phyloP scores from a whole-genome alignment of 495 filamentous ascomycete species.

The Hyphodiscus hymeniophilus region DNA sequence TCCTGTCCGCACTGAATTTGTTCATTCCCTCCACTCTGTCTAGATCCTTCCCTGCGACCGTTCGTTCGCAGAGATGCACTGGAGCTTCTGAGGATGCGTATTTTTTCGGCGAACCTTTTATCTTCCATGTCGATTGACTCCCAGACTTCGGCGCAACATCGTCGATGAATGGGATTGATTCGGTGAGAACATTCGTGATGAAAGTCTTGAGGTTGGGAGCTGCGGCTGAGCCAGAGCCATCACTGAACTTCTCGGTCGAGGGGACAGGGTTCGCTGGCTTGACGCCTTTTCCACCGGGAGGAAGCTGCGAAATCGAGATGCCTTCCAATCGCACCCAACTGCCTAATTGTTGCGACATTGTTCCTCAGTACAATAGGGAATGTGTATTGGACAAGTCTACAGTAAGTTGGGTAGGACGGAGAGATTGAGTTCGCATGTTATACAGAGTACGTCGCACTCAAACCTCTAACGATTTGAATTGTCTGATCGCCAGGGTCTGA shows the following conservation, averaged over 20 bases:
- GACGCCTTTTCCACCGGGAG: conserved; percentile 20
- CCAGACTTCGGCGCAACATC: conserved; percentile 29
- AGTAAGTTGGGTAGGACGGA: too few relatives aligned
- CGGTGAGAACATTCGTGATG: conserved; percentile 36
- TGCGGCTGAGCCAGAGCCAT: conserved; percentile 13
- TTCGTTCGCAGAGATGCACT: conserved; percentile 37
- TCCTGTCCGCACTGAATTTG: conserved; percentile 19
- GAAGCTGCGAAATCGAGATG: conserved; percentile 31
- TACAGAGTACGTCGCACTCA: too few relatives aligned
- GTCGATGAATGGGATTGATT: conserved; percentile 50
- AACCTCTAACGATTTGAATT: neutral
- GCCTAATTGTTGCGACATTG: conserved; percentile 7
- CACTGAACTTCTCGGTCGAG: conserved; percentile 7
- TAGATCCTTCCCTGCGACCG: conserved; percentile 32
- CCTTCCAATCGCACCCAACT: conserved; percentile 26
- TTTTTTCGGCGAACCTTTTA: conserved; percentile 31
- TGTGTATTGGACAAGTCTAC: too few relatives aligned
- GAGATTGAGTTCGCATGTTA: too few relatives aligned
- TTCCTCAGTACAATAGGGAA: too few relatives aligned
- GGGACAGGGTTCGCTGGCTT: conserved; percentile 1
- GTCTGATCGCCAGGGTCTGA: neutral
- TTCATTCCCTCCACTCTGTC: conserved; percentile 21
- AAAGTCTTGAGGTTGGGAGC: conserved; percentile 26
- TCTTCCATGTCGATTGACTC: conserved; percentile 34
- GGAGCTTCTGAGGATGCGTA: conserved; percentile 36